Conservation (phyloP, 78 protist genomes). For the Dictyostelium intermedium region DNA sequence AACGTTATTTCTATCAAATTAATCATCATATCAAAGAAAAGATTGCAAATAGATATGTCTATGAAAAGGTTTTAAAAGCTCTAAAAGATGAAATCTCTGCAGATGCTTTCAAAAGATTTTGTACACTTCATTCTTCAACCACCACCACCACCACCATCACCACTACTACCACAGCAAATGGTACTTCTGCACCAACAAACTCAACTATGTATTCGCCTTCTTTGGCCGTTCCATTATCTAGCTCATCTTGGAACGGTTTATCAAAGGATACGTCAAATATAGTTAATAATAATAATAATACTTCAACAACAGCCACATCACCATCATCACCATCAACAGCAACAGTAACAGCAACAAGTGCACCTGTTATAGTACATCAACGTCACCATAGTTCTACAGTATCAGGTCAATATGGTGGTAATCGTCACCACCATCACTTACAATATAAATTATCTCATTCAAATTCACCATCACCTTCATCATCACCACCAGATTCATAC, state of each 20-base stretch:
- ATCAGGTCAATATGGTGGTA: neutral
- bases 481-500: slow-evolving; percentile 36
- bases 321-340: neutral
- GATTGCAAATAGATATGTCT: neutral
- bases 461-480: slow-evolving; percentile 61
- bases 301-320: neutral
- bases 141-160: no score
- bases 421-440: neutral
- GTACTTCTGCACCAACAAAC: neutral
- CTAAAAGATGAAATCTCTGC: slow-evolving; percentile 18
- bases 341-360: neutral
- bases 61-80: slow-evolving; percentile 32
- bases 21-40: slow-evolving; percentile 15
- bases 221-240: slow-evolving; percentile 58
- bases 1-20: neutral
- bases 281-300: neutral
- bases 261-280: neutral
- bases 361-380: slow-evolving; percentile 3
- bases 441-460: neutral
- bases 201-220: neutral
- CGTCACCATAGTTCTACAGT: slow-evolving; percentile 6
- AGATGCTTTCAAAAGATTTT: slow-evolving; percentile 46
- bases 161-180: neutral
- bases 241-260: slow-evolving; percentile 39
- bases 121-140: neutral